Base-by-base conservation (phyloP, 352 stramenopile species). In the Phytophthora pini region DNA sequence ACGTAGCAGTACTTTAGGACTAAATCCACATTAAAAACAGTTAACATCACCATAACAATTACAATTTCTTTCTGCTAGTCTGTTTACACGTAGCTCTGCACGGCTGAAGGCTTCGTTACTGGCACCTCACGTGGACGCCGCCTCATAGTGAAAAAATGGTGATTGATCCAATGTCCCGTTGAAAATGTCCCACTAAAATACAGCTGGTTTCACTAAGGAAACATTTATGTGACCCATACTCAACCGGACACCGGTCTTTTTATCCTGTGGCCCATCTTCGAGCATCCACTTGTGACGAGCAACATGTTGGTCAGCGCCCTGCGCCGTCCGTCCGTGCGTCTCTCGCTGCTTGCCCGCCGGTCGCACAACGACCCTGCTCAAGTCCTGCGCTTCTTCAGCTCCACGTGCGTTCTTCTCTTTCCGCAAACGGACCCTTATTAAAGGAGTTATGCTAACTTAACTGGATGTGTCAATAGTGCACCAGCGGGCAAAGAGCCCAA, bases 71-170 rank as follows among this genome's bases (percentile, higher is more conserved):
- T 17, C 26, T 45, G 1, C 17, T n/a, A 26, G 15, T 36, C 13
- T 12, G 0, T 49, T 40, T 49, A 92, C 83, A 88, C 72, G 63
- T 86, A 90, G 52, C 38, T 68, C 50, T 88, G 75, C 39, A 70
- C 75, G 12, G 82, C 61, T 3, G 82, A 93, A 13, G 84, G 84
- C 43, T 80, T 89, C 38, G 65, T 52, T 39, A 87, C 61, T 0
- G 84, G 84, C 49, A 93, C 65, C 53, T 93, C 82, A 2, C 82
- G 78, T 4, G 82, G 84, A 52, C 62, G 29, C 17, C 40, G 62
- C 48, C 31, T 66, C 62, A 70, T 70, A 7, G 15, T 61, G 13
- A 55, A 11, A 20, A 20, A 20, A 20, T 20, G 17, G 17, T 20
- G 24, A 26, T 26, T 26, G 24, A 26, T 26, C 24, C 72, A 65